phyloP scores from a whole-genome alignment of 1,284 basidiomycete genomes.

The Ganoderma meredithae region DNA sequence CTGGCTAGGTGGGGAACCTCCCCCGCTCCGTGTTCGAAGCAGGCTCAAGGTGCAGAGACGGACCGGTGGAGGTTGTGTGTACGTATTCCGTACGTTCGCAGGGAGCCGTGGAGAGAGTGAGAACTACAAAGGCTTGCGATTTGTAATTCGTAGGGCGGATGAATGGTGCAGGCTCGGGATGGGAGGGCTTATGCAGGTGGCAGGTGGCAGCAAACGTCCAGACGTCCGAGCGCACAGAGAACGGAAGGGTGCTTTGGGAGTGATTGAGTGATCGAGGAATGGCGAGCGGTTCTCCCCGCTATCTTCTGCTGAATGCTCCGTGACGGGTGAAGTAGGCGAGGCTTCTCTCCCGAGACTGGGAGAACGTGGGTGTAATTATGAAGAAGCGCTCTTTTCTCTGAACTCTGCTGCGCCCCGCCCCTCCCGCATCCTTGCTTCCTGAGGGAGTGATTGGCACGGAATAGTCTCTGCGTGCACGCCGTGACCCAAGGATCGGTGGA shows the following conservation, averaged over 20 bases:
- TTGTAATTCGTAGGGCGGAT: neutral
- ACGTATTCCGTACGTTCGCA: constrained; percentile 2
- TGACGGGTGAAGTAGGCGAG: constrained; percentile 6
- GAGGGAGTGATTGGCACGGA: neutral
- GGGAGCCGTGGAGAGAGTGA: neutral
- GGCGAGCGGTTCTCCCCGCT: neutral
- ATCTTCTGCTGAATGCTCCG: neutral
- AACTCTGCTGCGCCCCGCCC: neutral
- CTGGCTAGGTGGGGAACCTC: neutral
- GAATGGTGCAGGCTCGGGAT: neutral
- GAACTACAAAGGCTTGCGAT: neutral
- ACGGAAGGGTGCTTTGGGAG: neutral
- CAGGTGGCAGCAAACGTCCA: constrained; percentile 5
- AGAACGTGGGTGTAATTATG: neutral
- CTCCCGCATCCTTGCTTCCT: neutral
- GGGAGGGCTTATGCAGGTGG: neutral
- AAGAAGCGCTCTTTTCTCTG: constrained; percentile 8
- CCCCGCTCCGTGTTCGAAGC: constrained; percentile 1
- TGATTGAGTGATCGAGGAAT: neutral
- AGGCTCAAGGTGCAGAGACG: neutral
- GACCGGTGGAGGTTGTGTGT: neutral
- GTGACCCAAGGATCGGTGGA: neutral
- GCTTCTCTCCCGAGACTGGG: constrained; percentile 5
- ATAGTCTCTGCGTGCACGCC: neutral
- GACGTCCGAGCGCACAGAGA: neutral